Percentiles rank a stretch among this genome's conserved stretches.
Conservation (phyloP, 768 basidiomycete species). For the Cystobasidiopsis lactophilus region DNA sequence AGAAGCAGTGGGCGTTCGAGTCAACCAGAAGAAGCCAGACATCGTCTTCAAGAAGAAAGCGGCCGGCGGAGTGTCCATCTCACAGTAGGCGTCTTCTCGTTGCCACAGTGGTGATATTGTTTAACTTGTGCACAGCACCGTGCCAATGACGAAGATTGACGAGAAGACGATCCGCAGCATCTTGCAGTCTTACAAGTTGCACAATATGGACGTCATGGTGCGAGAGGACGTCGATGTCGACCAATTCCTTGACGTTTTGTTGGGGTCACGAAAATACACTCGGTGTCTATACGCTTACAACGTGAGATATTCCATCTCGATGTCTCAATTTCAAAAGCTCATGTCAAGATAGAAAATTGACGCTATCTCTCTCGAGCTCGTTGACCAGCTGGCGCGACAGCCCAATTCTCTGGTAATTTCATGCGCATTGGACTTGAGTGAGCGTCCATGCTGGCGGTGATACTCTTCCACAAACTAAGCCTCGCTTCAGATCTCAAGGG, state of each 20-base stretch:
- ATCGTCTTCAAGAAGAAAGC: constrained; percentile 81
- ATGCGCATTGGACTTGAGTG: constrained; percentile 76
- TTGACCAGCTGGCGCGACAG: constrained; percentile 60
- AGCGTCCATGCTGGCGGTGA: constrained; percentile 11
- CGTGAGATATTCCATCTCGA: constrained; percentile 36
- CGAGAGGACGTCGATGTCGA: constrained; percentile 72
- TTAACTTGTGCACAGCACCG: no score
- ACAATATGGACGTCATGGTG: constrained; percentile 53
- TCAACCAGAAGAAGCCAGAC: constrained; percentile 78
- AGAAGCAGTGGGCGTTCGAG: constrained; percentile 84
- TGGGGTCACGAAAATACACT: constrained; percentile 85
- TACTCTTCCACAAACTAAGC: constrained; percentile 21
- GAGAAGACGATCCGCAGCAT: constrained; percentile 87
- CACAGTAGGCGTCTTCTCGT: background rate
- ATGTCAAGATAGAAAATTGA: constrained; percentile 12
- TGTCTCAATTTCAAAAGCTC: background rate
- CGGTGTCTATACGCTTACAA: constrained; percentile 59
- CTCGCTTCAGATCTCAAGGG: constrained; percentile 27
- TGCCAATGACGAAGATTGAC: constrained; percentile 81
- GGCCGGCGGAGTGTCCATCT: constrained; percentile 41
- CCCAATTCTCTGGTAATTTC: constrained; percentile 82
- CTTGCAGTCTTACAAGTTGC: constrained; percentile 40
- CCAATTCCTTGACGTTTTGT: constrained; percentile 94
- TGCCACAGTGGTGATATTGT: no score
- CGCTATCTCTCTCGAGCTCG: constrained; percentile 28